Conservation (phyloP, 139 green algal genomes). For the Picochlorum sp. region DNA sequence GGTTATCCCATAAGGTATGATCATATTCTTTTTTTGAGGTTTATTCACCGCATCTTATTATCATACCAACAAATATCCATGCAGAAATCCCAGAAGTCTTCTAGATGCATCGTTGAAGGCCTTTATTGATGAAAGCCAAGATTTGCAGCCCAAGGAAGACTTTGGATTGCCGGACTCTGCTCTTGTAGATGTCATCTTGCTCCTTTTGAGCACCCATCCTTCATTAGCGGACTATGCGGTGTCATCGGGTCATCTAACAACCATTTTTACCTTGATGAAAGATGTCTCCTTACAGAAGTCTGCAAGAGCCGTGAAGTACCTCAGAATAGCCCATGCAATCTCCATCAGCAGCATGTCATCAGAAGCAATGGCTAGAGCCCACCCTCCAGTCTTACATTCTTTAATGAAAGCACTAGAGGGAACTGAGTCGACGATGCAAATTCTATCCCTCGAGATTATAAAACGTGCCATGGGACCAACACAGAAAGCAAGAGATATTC, state of each 20-base stretch:
- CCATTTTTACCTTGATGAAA: slow-evolving; percentile 44
- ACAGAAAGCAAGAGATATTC: slow-evolving; percentile 49
- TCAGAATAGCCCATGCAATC: slow-evolving; percentile 24
- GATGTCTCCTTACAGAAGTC: background rate
- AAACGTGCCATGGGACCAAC: slow-evolving; percentile 46
- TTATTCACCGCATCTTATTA: too few species aligned
- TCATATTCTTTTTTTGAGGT: background rate
- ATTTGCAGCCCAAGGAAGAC: background rate
- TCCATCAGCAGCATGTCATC: too few species aligned
- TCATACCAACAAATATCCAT: too few species aligned
- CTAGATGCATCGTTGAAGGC: too few species aligned
- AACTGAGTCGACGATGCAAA: background rate
- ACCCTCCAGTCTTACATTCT: slow-evolving; percentile 30
- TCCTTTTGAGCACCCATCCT: slow-evolving; percentile 49
- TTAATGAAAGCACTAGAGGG: slow-evolving; percentile 33
- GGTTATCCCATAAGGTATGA: slow-evolving; percentile 48
- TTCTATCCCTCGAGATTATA: slow-evolving; percentile 67
- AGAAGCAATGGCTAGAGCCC: slow-evolving; percentile 53
- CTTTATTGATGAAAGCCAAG: background rate
- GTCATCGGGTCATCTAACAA: slow-evolving; percentile 49
- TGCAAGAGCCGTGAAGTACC: background rate
- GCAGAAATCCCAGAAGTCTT: too few species aligned
- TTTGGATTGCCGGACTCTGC: background rate
- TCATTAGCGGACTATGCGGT: slow-evolving; percentile 58
- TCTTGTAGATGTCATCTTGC: slow-evolving; percentile 43